Conservation (phyloP, 108 stramenopile genomes). For the Chaetoceros muelleri region DNA sequence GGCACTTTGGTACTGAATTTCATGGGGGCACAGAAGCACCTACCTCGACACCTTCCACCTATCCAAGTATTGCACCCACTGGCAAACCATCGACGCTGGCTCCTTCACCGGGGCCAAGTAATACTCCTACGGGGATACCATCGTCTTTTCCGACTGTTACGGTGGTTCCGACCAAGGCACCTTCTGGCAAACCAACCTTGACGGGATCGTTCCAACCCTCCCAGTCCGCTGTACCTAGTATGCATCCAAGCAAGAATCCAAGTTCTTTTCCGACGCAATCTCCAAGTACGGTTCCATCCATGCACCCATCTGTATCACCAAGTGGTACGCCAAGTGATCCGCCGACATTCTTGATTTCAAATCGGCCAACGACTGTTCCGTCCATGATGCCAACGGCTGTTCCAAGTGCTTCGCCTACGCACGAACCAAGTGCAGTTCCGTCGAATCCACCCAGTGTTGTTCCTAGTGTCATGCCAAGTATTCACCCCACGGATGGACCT, state of each 20-base stretch:
- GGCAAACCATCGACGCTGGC: too few relatives aligned
- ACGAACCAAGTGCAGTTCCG: conserved; percentile 2
- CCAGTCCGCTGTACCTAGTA: too few relatives aligned
- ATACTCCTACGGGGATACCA: too few relatives aligned
- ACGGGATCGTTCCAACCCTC: too few relatives aligned
- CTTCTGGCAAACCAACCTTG: too few relatives aligned
- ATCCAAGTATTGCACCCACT: background rate
- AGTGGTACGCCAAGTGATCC: background rate
- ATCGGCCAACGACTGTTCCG: background rate
- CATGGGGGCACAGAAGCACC: background rate
- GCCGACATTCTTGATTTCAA: background rate
- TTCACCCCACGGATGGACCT: background rate
- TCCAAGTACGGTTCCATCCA: too few relatives aligned
- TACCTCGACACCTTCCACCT: background rate
- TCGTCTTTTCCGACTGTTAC: too few relatives aligned
- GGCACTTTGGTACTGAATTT: background rate
- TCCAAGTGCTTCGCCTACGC: background rate
- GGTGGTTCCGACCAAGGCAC: too few relatives aligned
- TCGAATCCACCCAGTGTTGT: background rate
- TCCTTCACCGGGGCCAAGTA: too few relatives aligned
- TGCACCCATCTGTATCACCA: background rate
- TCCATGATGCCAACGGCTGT: background rate
- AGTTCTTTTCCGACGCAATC: too few relatives aligned
- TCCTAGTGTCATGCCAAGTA: background rate
- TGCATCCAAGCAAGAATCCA: background rate